Conservation (phyloP, 768 basidiomycete species). For the Tulasnella sp. region DNA sequence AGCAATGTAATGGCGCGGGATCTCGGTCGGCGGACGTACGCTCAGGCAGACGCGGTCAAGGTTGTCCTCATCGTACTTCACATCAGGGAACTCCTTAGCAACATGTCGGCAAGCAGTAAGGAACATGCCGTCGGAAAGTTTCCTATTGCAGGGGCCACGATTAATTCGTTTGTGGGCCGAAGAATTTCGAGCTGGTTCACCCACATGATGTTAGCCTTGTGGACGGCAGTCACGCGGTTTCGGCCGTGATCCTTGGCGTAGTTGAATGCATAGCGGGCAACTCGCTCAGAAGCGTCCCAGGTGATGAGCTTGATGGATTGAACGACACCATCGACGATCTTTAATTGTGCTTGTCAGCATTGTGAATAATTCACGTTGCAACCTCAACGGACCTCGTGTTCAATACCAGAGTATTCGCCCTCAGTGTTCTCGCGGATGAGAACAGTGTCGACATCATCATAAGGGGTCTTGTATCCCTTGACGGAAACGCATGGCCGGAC, state of each 20-base stretch:
- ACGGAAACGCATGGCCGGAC: constrained; percentile 96
- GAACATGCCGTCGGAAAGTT: constrained; percentile 99
- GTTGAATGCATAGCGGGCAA: constrained; percentile 97
- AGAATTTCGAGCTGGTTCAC: constrained; percentile 34
- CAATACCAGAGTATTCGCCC: constrained; percentile 99
- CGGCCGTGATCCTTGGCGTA: constrained; percentile 87
- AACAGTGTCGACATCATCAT: constrained; percentile 96
- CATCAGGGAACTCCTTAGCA: constrained; percentile 89
- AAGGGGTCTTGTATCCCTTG: constrained; percentile 95
- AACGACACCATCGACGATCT: constrained; percentile 96
- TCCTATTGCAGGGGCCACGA: constrained; percentile 50
- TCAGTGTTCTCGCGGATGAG: constrained; percentile 99
- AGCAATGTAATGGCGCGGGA: not conserved
- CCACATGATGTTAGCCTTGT: constrained; percentile 99
- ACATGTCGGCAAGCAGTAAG: constrained; percentile 94
- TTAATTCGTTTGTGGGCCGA: not conserved
- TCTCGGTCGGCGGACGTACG: constrained; percentile 42
- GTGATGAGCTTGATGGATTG: constrained; percentile 99
- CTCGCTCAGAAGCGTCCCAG: constrained; percentile 97
- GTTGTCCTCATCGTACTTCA: constrained; percentile 94
- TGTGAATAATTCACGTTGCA: too few relatives aligned
- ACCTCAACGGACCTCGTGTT: constrained; percentile 72
- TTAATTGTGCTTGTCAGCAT: too few relatives aligned
- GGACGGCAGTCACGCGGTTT: constrained; percentile 93
- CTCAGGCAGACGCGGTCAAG: constrained; percentile 94